Conservation (phyloP, 73 alveolate species). For the Tetrahymena elliotti region DNA sequence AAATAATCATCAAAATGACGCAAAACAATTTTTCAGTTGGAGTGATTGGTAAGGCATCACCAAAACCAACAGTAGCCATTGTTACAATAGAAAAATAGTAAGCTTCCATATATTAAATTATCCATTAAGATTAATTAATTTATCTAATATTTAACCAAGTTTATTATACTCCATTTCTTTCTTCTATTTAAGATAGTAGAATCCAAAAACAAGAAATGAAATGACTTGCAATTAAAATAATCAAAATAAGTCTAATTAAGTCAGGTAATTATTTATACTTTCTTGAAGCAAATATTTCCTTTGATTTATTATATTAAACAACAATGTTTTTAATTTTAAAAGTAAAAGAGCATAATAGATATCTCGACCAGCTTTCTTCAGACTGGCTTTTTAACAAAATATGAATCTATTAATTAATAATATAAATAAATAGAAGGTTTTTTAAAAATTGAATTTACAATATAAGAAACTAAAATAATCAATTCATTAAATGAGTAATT, state of each 20-base stretch:
- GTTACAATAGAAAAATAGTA: conserved; percentile 32
- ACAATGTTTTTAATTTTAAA: neutral
- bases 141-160: neutral
- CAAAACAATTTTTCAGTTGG: conserved; percentile 13
- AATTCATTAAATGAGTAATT: neutral
- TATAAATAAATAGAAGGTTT: neutral
- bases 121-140: neutral
- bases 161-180: neutral
- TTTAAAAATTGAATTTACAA: neutral
- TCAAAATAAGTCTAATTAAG: neutral
- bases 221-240: neutral
- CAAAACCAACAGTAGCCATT: conserved; percentile 34
- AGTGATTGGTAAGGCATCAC: conserved; percentile 27
- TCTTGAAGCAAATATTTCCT: neutral
- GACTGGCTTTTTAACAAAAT: neutral
- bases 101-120: conserved; percentile 21
- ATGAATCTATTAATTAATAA: neutral
- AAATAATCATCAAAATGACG: conserved; percentile 7
- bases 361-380: neutral
- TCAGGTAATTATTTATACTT: neutral
- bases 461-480: neutral
- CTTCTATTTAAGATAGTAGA: neutral
- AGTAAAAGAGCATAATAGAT: neutral
- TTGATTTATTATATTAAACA: neutral
- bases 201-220: neutral